phyloP scores from a whole-genome alignment of 306 rosid species.

The Coriaria nepalensis region DNA sequence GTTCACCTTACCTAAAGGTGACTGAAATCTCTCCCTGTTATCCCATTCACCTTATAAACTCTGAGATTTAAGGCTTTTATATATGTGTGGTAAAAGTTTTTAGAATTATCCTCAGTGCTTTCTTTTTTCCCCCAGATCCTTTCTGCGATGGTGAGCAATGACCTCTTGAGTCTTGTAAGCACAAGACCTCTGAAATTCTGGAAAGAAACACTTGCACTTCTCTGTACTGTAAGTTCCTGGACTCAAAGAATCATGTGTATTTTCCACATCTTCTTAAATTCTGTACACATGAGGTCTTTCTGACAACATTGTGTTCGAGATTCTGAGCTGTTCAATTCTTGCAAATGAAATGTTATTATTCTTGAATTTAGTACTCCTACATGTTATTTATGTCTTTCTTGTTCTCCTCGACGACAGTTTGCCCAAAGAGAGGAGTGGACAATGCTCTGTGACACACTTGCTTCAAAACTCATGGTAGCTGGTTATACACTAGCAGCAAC shows the following conservation, averaged over 20 bases:
- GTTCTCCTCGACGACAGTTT: constrained; percentile 39
- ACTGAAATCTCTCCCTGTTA: constrained; percentile 11
- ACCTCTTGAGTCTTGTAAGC: constrained; percentile 88
- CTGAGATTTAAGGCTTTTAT: background rate
- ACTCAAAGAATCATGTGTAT: background rate
- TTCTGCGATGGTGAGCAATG: constrained; percentile 96
- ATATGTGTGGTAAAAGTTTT: constrained; percentile 6
- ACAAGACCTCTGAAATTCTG: constrained; percentile 92
- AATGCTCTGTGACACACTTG: constrained; percentile 80
- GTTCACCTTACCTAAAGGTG: constrained; percentile 85
- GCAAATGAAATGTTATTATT: constrained; percentile 7
- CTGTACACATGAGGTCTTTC: no score
- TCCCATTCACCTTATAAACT: background rate
- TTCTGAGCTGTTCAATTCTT: background rate
- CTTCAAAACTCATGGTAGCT: constrained; percentile 76
- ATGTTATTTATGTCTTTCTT: no score
- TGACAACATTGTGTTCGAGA: no score
- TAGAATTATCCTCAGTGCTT: constrained; percentile 4
- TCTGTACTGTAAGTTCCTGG: constrained; percentile 74
- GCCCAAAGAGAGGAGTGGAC: constrained; percentile 95
- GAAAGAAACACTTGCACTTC: constrained; percentile 99
- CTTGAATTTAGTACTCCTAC: background rate
- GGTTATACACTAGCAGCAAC: constrained; percentile 92
- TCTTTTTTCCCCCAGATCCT: constrained; percentile 59
- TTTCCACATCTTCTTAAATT: no score